Conservation (phyloP, 1,284 basidiomycete species). For the Ganoderma lucidum region DNA sequence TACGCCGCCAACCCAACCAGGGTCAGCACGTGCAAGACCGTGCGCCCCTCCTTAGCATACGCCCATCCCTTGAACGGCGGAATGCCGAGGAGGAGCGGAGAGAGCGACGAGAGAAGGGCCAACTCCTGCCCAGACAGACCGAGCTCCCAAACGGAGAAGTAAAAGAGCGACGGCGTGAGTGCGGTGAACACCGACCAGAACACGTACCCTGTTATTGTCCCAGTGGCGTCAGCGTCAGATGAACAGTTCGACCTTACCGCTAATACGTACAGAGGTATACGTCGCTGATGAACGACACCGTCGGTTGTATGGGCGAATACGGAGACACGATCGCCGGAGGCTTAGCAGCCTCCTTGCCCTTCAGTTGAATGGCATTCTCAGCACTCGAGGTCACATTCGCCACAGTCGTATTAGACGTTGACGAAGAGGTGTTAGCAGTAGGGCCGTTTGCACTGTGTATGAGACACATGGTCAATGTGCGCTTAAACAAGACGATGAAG, state of each 20-base stretch:
- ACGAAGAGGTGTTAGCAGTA: neutral
- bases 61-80: conserved; percentile 53
- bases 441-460: conserved; percentile 11
- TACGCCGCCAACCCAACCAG: conserved; percentile 71
- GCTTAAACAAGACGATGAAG: conserved; percentile 49
- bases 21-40: conserved; percentile 57
- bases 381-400: neutral
- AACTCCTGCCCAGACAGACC: conserved; percentile 82
- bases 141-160: conserved; percentile 92
- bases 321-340: neutral
- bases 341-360: neutral
- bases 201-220: conserved; percentile 66
- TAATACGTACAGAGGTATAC: conserved; percentile 42
- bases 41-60: conserved; percentile 55
- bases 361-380: neutral
- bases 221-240: conserved; percentile 13
- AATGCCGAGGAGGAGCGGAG: conserved; percentile 68
- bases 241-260: neutral
- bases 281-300: conserved; percentile 39
- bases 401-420: neutral
- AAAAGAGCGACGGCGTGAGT: conserved; percentile 87
- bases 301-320: conserved; percentile 14
- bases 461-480: conserved; percentile 18
- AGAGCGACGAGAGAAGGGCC: conserved; percentile 71
- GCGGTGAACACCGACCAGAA: conserved; percentile 92